Evolutionary conservation across 257 asterid species (phyloP).

Genomic region (Nicotiana obtusifolia): DNA sequence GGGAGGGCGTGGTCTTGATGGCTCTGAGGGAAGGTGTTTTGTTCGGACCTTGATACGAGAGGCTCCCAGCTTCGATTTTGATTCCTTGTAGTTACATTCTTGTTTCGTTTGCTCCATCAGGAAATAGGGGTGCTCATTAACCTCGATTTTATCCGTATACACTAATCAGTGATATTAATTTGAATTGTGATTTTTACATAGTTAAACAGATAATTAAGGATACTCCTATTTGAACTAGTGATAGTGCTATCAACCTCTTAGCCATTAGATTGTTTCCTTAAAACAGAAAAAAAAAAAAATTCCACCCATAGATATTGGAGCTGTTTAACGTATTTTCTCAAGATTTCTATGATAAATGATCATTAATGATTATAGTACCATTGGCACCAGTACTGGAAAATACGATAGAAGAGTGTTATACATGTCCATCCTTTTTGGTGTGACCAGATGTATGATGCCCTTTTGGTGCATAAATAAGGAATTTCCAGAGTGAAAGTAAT

Average conservation of each 20-base stretch:
- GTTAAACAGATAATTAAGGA: not conserved
- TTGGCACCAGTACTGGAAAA: not conserved
- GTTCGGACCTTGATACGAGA: too few species aligned
- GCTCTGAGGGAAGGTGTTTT: too few species aligned
- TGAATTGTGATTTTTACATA: not conserved
- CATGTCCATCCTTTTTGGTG: not conserved
- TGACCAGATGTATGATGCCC: not conserved
- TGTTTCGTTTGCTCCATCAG: too few species aligned
- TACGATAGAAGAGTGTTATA: not conserved
- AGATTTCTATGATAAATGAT: not conserved
- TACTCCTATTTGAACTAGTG: too few species aligned
- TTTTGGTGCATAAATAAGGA: not conserved
- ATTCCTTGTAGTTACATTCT: too few species aligned
- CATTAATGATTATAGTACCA: not conserved
- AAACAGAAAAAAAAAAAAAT: not conserved
- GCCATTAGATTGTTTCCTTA: not conserved
- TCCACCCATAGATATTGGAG: not conserved
- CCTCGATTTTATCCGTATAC: too few species aligned
- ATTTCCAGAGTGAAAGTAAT: not conserved
- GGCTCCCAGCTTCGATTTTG: too few species aligned
- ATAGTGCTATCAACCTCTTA: not conserved
- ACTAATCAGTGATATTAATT: not conserved
- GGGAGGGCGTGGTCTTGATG: too few species aligned
- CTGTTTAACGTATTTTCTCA: not conserved
- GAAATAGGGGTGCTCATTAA: too few species aligned